Evolutionary conservation across 2,329 filamentous ascomycete genomes (phyloP), one percentile per base, ranked within the genome.

Genomic region (Xylariaceae sp.): DNA sequence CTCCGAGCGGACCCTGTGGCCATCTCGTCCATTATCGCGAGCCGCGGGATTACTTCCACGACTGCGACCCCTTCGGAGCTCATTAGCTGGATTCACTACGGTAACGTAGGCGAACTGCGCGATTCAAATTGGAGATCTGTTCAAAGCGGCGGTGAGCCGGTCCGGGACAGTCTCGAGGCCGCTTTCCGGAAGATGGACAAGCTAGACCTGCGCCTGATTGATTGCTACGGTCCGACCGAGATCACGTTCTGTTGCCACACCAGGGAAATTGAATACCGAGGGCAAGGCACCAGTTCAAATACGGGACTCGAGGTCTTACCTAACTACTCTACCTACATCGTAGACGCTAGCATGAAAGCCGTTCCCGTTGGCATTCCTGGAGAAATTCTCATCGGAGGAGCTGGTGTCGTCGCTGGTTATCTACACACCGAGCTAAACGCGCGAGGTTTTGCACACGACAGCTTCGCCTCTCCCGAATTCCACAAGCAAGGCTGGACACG

Each of bases 391-490:
- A 62, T 75, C 3, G 70, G 74, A 1, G 76, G 76, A 4, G 65
- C 71, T 1, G 73, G 76, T 44, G 70, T 78, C 6, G 61, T 68
- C 2, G 45, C 52, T 0, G 75, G 74, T 2, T 79, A 78, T 57
- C 59, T 77, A 12, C 63, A 68, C 40, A 58, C 63, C 1, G 60
- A 68, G 3, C 58, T 59, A 5, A 45, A 49, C 21, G 58, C 60
- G 1, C 37, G 30, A 10, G 37, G 44, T 1, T 51, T 51, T 13
- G 21, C 32, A 39, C 30, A 18, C 21, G 41, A 22, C 58, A 63
- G 44, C 47, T 63, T 32, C 40, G 42, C 37, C 47, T 32, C 57
- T 59, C 16, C 58, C 18, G 70, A 67, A 2, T 61, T 58, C 2
- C 32, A 41, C 32, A 32, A 53, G 19, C 42, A 54, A 2, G 61